These are phyloP conservation scores for Exophiala calicioides DNA, from an alignment of 2,329 filamentous ascomycete species.

Conservation along the genomic window DNA sequence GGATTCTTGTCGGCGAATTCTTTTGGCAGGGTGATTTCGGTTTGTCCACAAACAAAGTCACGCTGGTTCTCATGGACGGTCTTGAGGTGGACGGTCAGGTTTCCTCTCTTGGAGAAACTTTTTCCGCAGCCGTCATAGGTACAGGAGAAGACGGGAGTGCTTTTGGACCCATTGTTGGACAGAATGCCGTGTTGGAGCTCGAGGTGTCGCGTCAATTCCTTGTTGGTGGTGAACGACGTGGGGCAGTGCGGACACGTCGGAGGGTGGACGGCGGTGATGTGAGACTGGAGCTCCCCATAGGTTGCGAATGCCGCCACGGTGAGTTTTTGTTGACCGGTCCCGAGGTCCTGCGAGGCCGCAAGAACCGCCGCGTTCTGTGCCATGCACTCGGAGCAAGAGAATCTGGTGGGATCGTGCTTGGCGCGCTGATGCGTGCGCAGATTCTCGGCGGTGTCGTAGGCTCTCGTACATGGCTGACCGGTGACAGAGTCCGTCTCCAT, in stretches of 20 bases:
- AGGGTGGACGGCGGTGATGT: constrained; percentile 71
- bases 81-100: constrained; percentile 76
- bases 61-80: constrained; percentile 72
- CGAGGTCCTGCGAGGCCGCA: constrained; percentile 39
- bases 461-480: constrained; percentile 61
- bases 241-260: constrained; percentile 74
- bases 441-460: constrained; percentile 72
- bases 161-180: constrained; percentile 49
- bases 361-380: constrained; percentile 37
- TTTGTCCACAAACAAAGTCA: constrained; percentile 75
- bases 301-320: constrained; percentile 66
- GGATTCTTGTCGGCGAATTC: constrained; percentile 64
- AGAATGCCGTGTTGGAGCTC: constrained; percentile 69
- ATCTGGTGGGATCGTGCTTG: constrained; percentile 68
- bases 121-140: constrained; percentile 68
- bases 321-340: constrained; percentile 21
- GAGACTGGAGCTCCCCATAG: constrained; percentile 68
- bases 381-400: constrained; percentile 75
- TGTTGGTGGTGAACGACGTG: constrained; percentile 64
- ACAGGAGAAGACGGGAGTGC: constrained; percentile 54
- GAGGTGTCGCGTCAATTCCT: constrained; percentile 72
- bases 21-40: constrained; percentile 59
- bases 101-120: constrained; percentile 79
- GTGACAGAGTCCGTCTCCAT: constrained; percentile 56
- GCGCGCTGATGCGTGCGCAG: constrained; percentile 71